Percentiles rank a stretch among this genome's conserved stretches.
phyloP scores from a whole-genome alignment of 2,329 filamentous ascomycete species.

The Paramyrothecium roridum region DNA sequence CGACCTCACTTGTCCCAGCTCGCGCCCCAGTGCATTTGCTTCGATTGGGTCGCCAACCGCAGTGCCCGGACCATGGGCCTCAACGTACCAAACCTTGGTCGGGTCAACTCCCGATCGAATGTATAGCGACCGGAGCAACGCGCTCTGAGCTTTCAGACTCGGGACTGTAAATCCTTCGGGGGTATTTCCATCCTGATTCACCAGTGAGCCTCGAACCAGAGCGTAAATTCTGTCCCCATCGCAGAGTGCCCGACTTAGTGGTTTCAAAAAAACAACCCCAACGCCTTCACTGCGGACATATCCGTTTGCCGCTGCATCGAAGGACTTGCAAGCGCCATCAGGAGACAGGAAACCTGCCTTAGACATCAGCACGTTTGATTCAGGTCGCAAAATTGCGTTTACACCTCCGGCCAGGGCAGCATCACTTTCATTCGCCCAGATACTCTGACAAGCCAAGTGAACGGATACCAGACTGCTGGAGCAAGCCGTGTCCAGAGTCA shows the following conservation, averaged over 20 bases:
- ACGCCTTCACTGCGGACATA: conserved; percentile 50
- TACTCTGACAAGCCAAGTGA: conserved; percentile 23
- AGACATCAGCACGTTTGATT: conserved; percentile 13
- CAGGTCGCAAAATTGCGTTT: conserved; percentile 27
- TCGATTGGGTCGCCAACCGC: conserved; percentile 44
- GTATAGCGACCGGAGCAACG: conserved; percentile 20
- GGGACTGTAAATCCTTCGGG: conserved; percentile 20
- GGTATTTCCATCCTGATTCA: conserved; percentile 30
- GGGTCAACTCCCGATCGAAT: conserved; percentile 4
- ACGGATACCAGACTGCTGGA: conserved; percentile 30
- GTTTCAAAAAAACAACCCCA: conserved; percentile 42
- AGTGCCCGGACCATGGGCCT: conserved; percentile 47
- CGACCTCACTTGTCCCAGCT: not conserved
- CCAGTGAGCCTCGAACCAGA: conserved; percentile 31
- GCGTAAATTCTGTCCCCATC: conserved; percentile 48
- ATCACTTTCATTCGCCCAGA: conserved; percentile 23
- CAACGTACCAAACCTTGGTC: conserved; percentile 25
- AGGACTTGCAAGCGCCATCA: conserved; percentile 21
- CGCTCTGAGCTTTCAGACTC: conserved; percentile 17
- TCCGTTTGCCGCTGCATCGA: conserved; percentile 32
- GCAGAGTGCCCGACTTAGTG: conserved; percentile 40
- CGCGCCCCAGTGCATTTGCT: not conserved
- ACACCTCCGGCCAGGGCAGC: conserved; percentile 34
- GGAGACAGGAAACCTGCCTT: conserved; percentile 19
- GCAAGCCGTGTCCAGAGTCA: conserved; percentile 33